Percentiles rank a stretch among this genome's conserved stretches.
These are phyloP conservation scores for Sporothrix euskadiensis DNA, from an alignment of 2,329 filamentous ascomycete species.

Conservation along the genomic window DNA sequence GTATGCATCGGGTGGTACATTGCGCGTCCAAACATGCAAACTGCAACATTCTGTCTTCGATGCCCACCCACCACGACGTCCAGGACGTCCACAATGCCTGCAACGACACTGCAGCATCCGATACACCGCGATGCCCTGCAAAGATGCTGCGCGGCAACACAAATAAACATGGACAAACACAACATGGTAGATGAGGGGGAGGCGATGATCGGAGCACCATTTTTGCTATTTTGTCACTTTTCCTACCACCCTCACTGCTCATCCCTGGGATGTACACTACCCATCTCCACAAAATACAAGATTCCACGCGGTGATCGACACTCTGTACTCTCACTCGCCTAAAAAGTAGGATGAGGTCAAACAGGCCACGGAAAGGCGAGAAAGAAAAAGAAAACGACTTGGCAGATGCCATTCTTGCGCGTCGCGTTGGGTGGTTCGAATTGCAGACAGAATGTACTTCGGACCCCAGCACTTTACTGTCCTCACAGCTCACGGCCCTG, in stretches of 20 bases:
- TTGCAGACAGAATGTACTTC: neutral
- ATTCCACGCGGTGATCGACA: conserved; percentile 22
- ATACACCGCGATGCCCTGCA: conserved; percentile 15
- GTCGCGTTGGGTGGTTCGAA: neutral
- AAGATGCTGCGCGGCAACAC: neutral
- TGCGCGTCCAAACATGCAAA: neutral
- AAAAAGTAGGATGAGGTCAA: neutral
- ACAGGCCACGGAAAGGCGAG: neutral
- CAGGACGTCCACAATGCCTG: neutral
- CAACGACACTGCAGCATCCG: neutral
- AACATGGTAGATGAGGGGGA: neutral
- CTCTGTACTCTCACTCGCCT: neutral
- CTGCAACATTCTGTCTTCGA: neutral
- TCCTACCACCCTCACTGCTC: neutral
- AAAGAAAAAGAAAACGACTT: neutral
- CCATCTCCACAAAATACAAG: conserved; percentile 8
- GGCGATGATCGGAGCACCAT: conserved; percentile 1
- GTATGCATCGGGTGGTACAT: neutral
- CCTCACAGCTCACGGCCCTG: neutral
- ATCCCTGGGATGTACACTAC: neutral
- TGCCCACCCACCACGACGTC: neutral
- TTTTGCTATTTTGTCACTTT: neutral
- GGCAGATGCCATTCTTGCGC: conserved; percentile 14
- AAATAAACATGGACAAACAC: neutral
- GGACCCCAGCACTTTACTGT: neutral